A percentile compares a stretch with the other conserved stretches of the same genome.
phyloP scores from a whole-genome alignment of 208 protist species.

The Leishmania lainsoni region DNA sequence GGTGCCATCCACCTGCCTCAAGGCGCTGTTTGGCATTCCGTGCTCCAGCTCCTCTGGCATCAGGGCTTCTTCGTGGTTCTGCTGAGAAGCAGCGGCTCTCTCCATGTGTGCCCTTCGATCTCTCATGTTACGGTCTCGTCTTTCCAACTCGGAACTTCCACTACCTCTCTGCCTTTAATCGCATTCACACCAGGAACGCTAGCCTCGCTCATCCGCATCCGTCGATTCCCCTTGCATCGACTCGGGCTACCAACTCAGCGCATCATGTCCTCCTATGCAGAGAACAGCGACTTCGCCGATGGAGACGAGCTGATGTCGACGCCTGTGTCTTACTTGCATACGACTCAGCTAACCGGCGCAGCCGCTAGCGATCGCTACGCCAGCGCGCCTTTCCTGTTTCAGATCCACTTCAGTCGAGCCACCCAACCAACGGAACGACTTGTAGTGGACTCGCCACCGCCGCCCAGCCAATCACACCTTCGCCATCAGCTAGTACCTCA shows the following conservation, averaged over 20 bases:
- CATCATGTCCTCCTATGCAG: neutral
- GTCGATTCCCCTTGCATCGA: neutral
- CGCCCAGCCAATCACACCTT: neutral
- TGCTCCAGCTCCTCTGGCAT: neutral
- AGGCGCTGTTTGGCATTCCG: neutral
- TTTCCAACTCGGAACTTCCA: neutral
- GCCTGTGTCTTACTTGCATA: neutral
- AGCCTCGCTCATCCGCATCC: neutral
- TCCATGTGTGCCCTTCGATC: neutral
- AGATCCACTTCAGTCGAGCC: neutral
- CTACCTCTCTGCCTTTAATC: neutral
- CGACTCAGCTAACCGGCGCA: neutral
- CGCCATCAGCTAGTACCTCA: neutral
- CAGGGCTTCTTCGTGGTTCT: neutral
- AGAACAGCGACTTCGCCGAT: neutral
- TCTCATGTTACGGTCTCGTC: neutral
- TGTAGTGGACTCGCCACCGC: constrained; percentile 16
- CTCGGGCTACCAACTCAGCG: neutral
- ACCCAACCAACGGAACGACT: neutral
- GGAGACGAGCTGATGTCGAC: neutral
- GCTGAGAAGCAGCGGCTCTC: neutral
- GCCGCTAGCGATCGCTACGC: constrained; percentile 6
- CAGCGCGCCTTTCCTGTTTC: constrained; percentile 9
- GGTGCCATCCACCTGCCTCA: neutral
- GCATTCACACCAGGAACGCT: neutral